phyloP scores from a whole-genome alignment of 2,329 filamentous ascomycete genomes.

The Gaeumannomyces tritici region DNA sequence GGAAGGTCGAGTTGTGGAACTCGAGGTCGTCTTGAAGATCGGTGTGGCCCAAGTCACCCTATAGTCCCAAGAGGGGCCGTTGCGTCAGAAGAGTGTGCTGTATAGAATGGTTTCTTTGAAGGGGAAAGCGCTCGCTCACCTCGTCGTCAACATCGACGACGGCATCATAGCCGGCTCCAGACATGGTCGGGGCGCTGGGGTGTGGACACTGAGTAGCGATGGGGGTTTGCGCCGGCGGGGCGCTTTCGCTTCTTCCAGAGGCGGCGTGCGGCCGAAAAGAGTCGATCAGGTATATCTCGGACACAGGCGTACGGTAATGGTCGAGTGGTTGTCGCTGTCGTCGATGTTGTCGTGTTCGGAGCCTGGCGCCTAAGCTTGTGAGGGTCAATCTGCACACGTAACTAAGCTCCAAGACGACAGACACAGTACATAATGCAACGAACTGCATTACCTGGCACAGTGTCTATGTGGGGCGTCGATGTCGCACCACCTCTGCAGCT shows the following conservation, averaged over 20 bases:
- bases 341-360: background rate
- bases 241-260: background rate
- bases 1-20: conserved; percentile 90
- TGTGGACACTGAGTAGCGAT: conserved; percentile 2
- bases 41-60: conserved; percentile 97
- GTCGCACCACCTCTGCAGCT: background rate
- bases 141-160: conserved; percentile 97
- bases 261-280: background rate
- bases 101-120: background rate
- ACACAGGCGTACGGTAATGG: too few relatives aligned
- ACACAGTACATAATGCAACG: background rate
- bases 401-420: background rate
- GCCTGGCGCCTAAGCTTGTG: too few relatives aligned
- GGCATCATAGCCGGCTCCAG: conserved; percentile 87
- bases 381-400: background rate
- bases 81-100: background rate
- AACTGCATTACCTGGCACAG: background rate
- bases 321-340: background rate
- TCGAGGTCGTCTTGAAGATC: conserved; percentile 98
- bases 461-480: background rate
- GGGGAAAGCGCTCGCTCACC: conserved; percentile 38
- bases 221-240: background rate
- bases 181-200: conserved; percentile 44
- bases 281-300: background rate
- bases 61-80: conserved; percentile 7